A percentile compares a stretch with the other conserved stretches of the same genome.
Conservation (phyloP, 208 protist genomes). For the Crithidia thermophila region DNA sequence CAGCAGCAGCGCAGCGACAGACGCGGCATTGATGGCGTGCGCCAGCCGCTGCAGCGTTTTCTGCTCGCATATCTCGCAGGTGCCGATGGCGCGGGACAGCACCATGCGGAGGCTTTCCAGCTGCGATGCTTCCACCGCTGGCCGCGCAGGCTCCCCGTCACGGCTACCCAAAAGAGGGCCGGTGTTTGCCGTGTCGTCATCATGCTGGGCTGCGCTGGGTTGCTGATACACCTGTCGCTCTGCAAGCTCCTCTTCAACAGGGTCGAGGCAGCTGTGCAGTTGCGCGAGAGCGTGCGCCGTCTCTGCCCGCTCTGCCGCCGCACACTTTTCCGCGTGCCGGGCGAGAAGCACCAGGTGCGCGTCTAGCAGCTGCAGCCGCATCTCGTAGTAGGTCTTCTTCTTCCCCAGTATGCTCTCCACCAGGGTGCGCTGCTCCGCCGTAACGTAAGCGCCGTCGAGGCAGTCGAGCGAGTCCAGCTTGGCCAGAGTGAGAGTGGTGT, state of each 20-base stretch:
- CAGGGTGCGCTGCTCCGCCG: constrained; percentile 73
- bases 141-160: neutral
- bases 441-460: constrained; percentile 84
- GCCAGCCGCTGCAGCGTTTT: constrained; percentile 39
- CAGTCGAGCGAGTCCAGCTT: constrained; percentile 62
- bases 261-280: constrained; percentile 35
- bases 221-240: constrained; percentile 37
- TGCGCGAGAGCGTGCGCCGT: constrained; percentile 27
- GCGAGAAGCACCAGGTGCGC: constrained; percentile 75
- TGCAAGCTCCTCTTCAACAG: constrained; percentile 36
- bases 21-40: constrained; percentile 29
- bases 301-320: constrained; percentile 23
- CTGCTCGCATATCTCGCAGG: constrained; percentile 61
- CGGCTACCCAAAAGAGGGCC: constrained; percentile 1
- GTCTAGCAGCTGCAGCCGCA: constrained; percentile 91
- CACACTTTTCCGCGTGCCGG: constrained; percentile 23
- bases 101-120: constrained; percentile 34
- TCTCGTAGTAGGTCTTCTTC: constrained; percentile 96
- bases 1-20: constrained; percentile 39
- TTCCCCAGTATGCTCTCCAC: constrained; percentile 91
- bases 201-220: neutral
- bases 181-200: neutral
- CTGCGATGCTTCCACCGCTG: neutral
- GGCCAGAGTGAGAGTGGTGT: constrained; percentile 91
- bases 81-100: constrained; percentile 64